phyloP scores from a whole-genome alignment of 176 grass and related monocot species.

The Bromus sterilis region DNA sequence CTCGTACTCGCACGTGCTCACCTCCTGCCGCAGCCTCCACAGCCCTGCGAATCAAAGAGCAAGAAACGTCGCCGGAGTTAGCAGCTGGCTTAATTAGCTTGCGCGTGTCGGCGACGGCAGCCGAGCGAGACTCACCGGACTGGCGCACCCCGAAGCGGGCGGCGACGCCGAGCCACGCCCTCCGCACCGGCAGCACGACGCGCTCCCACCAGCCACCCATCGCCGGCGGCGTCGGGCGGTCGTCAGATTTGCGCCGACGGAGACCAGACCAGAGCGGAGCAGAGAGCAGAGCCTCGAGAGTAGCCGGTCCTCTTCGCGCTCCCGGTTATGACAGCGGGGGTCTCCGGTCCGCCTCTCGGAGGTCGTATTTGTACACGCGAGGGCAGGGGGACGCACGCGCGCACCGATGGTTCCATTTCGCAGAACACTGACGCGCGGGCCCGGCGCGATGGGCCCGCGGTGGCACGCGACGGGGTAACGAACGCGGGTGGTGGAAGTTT shows the following conservation, averaged over 20 bases:
- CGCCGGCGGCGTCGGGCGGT: neutral
- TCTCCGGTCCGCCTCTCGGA: neutral
- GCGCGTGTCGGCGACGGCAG: too few species aligned
- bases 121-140: too few species aligned
- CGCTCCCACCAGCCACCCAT: slow-evolving; percentile 72
- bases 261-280: neutral
- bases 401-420: neutral
- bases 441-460: rapidly evolving
- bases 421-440: neutral
- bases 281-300: neutral
- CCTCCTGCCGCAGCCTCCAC: slow-evolving; percentile 82
- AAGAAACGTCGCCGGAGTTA: neutral
- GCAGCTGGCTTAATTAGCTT: neutral
- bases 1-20: slow-evolving; percentile 99
- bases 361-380: slow-evolving; percentile 20
- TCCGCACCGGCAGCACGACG: slow-evolving; percentile 60
- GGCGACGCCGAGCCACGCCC: slow-evolving; percentile 77
- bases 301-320: neutral
- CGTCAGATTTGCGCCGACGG: neutral
- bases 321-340: slow-evolving; percentile 10
- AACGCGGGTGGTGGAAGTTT: neutral
- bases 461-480: neutral
- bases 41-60: slow-evolving; percentile 31
- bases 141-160: slow-evolving; percentile 76
- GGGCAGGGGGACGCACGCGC: neutral